These are phyloP conservation scores for Pythium rhizo-oryzae DNA, from an alignment of 352 stramenopile genomes.

Conservation along the genomic window DNA sequence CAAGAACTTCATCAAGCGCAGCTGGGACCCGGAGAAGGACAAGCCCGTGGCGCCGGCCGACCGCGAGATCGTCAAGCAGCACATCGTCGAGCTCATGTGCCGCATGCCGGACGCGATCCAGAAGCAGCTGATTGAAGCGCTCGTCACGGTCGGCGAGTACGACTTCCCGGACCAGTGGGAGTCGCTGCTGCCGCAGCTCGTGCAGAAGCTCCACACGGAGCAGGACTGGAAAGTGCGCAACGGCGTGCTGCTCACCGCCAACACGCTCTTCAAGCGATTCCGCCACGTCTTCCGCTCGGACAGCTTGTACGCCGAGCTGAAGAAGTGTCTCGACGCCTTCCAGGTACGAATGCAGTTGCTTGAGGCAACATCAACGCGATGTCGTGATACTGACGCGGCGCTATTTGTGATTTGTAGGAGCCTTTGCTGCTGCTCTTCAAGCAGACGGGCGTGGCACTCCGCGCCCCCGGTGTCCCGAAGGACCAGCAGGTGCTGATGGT, in stretches of 20 bases:
- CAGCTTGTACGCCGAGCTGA: constrained; percentile 94
- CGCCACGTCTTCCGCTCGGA: constrained; percentile 97
- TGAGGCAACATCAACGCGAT: background rate
- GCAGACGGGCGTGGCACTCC: constrained; percentile 60
- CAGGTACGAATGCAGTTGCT: constrained; percentile 38
- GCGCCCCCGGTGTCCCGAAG: constrained; percentile 36
- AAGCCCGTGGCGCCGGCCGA: constrained; percentile 80
- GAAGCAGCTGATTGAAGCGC: constrained; percentile 96
- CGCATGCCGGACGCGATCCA: constrained; percentile 93
- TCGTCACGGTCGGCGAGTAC: constrained; percentile 96
- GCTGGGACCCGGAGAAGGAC: constrained; percentile 93
- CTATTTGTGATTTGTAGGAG: constrained; percentile 27
- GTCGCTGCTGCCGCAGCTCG: constrained; percentile 93
- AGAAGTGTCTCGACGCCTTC: constrained; percentile 95
- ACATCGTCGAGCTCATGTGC: constrained; percentile 99
- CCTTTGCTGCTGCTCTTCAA: constrained; percentile 80
- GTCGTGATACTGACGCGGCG: too few species aligned
- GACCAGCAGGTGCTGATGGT: constrained; percentile 76
- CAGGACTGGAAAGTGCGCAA: constrained; percentile 92
- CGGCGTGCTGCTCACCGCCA: constrained; percentile 97
- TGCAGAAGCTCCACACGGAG: constrained; percentile 91
- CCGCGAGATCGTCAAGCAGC: constrained; percentile 95
- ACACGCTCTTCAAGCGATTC: constrained; percentile 98
- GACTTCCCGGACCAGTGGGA: constrained; percentile 98
- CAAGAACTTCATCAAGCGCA: constrained; percentile 99